These are phyloP conservation scores for Sporothrix dimorphospora DNA, from an alignment of 2,329 filamentous ascomycete species.

Conservation along the genomic window DNA sequence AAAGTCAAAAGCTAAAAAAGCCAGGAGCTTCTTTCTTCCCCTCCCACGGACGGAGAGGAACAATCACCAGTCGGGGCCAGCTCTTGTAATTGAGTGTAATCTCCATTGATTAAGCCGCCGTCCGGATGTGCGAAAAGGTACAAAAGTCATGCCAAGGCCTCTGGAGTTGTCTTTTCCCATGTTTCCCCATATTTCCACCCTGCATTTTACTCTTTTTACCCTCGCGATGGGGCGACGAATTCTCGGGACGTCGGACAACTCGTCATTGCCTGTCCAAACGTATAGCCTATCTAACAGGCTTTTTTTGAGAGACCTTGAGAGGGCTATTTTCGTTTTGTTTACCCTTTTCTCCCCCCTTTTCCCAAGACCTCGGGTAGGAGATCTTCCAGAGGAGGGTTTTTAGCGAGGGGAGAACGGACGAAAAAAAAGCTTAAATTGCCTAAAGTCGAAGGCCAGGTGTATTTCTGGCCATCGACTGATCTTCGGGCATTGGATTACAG, in stretches of 20 bases:
- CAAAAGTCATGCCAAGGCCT: background rate
- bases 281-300: background rate
- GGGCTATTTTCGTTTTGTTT: background rate
- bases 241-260: background rate
- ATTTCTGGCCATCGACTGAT: background rate
- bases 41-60: background rate
- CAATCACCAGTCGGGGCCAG: slow-evolving; percentile 1
- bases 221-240: background rate
- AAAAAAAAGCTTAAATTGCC: background rate
- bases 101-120: slow-evolving; percentile 19
- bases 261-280: background rate
- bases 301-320: background rate
- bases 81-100: slow-evolving; percentile 11
- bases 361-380: background rate
- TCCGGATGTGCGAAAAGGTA: background rate
- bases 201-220: background rate
- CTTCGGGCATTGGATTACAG: too few relatives aligned
- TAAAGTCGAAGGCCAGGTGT: background rate
- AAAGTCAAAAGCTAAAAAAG: background rate
- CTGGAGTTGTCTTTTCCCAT: background rate
- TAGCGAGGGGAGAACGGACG: background rate
- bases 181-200: background rate
- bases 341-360: background rate
- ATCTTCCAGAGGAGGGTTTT: background rate
- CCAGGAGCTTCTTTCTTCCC: background rate